These are phyloP conservation scores for Boletus semigastroideus DNA, from an alignment of 1,284 basidiomycete species.

Conservation along the genomic window DNA sequence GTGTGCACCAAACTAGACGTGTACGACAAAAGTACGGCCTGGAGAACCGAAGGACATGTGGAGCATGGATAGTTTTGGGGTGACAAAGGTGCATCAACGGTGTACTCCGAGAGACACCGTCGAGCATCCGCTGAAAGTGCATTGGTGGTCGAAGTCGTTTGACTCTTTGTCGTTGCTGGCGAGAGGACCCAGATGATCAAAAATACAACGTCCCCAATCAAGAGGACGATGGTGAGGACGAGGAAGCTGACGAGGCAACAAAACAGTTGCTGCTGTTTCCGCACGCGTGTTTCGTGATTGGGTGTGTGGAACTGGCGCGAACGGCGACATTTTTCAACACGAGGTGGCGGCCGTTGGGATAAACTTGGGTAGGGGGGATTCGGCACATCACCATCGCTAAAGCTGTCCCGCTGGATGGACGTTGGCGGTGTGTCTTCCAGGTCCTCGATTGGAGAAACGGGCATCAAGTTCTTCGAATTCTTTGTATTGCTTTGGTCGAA, in stretches of 20 bases:
- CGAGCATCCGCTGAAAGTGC: slow-evolving; percentile 40
- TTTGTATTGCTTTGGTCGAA: slow-evolving; percentile 17
- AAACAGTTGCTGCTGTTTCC: slow-evolving; percentile 34
- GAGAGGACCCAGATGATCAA: slow-evolving; percentile 40
- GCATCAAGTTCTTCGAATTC: slow-evolving; percentile 3
- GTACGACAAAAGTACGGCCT: slow-evolving; percentile 39
- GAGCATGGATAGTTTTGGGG: slow-evolving; percentile 50
- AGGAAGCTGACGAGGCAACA: slow-evolving; percentile 35
- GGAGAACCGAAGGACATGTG: slow-evolving; percentile 44
- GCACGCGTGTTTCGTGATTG: slow-evolving; percentile 24
- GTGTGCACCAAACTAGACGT: slow-evolving; percentile 27
- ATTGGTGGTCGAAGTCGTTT: slow-evolving; percentile 23
- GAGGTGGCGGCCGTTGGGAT: slow-evolving; percentile 39
- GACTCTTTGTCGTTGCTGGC: slow-evolving; percentile 17
- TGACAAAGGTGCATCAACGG: slow-evolving; percentile 45
- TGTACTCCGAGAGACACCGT: slow-evolving; percentile 49
- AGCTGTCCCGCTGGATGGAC: slow-evolving; percentile 30
- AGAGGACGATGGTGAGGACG: slow-evolving; percentile 42
- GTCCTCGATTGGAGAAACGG: slow-evolving; percentile 20
- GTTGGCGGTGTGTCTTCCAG: slow-evolving; percentile 28
- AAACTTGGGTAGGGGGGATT: slow-evolving; percentile 30
- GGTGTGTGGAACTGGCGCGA: slow-evolving; percentile 26
- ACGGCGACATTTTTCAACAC: slow-evolving; percentile 36
- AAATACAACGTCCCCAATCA: slow-evolving; percentile 42
- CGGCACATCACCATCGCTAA: slow-evolving; percentile 30